Base-by-base conservation (phyloP, 345 rosid genomes). In the Arabis alpina region DNA sequence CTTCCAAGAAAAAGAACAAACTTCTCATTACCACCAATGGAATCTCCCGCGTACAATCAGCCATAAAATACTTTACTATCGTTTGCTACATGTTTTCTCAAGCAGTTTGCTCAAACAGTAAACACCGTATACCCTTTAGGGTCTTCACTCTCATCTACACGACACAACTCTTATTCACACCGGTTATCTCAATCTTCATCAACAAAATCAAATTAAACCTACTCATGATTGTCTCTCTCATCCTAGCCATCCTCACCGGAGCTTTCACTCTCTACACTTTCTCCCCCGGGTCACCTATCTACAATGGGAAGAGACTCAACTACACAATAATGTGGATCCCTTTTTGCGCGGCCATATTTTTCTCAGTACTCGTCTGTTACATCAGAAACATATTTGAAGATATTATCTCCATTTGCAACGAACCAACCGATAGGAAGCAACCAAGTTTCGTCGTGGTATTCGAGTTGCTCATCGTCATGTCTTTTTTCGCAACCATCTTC, bases 231-330 rank as follows among this genome's bases (percentile, higher is more conserved):
- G 3, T 65, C 25, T 65, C 70, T 52, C 34, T 65, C 37, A 4
- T 8, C 49, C 57, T 84, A 8, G 19, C 59, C 48, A 43, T 80
- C 2, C 68, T 79, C 2, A 45, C 80, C 2, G 77, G 80, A 1
- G 8, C 75, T 27, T 80, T 81, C 7, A 70, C 86, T n/a, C 45
- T 58, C 4, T 50, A 70, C 15, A 48, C 80, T 3, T 80, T 74
- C 8, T 63, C 52, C 55, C 43, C 51, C 8, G 68, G 63, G 14
- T 47, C 49, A 45, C 54, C 54, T 3, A 40, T 19, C 50, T 42
- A 19, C 24, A 36, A 36, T 6, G 37, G 45, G 24, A 32, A 62
- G 67, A 62, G 28, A 12, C 42, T 2, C 48, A 3, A 42, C 30
- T 10, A 10, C 7, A 5, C 4, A 27, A 15, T 34, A 2, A 6